A percentile compares a stretch with the other conserved stretches of the same genome.
phyloP scores from a whole-genome alignment of 352 stramenopile genomes.

The Phytophthora chlamydospora region DNA sequence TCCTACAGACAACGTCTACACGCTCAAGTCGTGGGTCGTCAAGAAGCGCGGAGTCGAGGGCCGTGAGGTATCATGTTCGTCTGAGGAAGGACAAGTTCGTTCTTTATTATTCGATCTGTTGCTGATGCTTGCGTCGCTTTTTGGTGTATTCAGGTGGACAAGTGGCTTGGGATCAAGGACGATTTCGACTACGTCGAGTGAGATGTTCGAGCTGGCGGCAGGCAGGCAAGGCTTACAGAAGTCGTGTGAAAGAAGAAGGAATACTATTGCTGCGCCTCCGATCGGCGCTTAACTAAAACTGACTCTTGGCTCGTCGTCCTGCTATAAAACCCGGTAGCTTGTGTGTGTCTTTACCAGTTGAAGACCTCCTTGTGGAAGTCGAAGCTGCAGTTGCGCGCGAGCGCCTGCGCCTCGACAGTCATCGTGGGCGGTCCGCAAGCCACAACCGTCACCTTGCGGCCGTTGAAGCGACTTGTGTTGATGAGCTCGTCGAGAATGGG shows the following conservation, averaged over 20 bases:
- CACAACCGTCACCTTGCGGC: conserved; percentile 68
- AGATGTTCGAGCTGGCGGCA: conserved; percentile 3
- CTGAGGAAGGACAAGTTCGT: neutral
- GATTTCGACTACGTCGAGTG: conserved; percentile 89
- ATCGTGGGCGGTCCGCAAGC: conserved; percentile 79
- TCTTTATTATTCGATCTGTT: neutral
- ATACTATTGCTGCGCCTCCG: conserved; percentile 29
- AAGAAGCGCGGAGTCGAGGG: conserved; percentile 76
- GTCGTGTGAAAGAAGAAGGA: conserved; percentile 16
- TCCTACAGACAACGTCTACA: conserved; percentile 78
- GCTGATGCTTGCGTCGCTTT: neutral
- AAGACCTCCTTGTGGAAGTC: conserved; percentile 90
- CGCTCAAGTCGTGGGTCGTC: conserved; percentile 79
- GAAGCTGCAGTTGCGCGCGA: conserved; percentile 70
- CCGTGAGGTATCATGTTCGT: conserved; percentile 47
- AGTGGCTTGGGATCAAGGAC: conserved; percentile 87
- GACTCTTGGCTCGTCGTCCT: conserved; percentile 6
- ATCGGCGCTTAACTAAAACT: conserved; percentile 27
- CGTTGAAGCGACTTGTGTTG: conserved; percentile 70
- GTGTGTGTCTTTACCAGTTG: conserved; percentile 56
- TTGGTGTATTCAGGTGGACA: conserved; percentile 61
- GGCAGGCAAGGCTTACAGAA: neutral
- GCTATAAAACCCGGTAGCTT: conserved; percentile 17
- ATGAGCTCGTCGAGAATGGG: conserved; percentile 74
- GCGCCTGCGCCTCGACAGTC: conserved; percentile 64